Evolutionary conservation across 140 eudicot genomes (phyloP).

Genomic region (Erigeron philadelphicus): DNA sequence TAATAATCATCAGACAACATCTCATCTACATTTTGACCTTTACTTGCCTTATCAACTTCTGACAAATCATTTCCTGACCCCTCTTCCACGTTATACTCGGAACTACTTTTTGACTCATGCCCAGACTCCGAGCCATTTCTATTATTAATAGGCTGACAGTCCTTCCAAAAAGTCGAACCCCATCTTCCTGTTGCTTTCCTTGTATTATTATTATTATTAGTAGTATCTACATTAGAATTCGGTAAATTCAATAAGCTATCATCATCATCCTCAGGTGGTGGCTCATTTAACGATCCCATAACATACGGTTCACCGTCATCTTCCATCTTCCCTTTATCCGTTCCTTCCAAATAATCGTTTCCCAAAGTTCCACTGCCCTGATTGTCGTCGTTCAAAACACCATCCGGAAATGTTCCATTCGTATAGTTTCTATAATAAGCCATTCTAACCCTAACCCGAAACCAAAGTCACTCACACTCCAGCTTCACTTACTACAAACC

Average conservation of each 20-base stretch:
- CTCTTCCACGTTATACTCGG: conserved; percentile 54
- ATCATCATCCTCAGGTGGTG: conserved; percentile 29
- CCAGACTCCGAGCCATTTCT: conserved; percentile 54
- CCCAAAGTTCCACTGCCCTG: conserved; percentile 24
- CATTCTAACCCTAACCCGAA: conserved; percentile 39
- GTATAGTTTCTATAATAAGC: conserved; percentile 62
- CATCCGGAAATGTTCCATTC: conserved; percentile 46
- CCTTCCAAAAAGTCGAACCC: conserved; percentile 90
- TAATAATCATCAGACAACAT: conserved; percentile 97
- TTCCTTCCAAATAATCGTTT: conserved; percentile 31
- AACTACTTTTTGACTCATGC: conserved; percentile 76
- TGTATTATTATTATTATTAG: conserved; percentile 31
- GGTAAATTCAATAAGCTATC: conserved; percentile 36
- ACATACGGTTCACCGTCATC: conserved; percentile 28
- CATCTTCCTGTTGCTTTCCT: conserved; percentile 46
- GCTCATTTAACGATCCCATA: conserved; percentile 21
- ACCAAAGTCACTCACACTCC: conserved; percentile 4
- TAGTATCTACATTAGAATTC: conserved; percentile 25
- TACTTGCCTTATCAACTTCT: conserved; percentile 41
- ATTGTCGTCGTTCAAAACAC: conserved; percentile 46
- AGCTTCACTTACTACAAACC: conserved; percentile 10
- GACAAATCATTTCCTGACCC: conserved; percentile 47
- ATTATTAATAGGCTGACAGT: conserved; percentile 52
- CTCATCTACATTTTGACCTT: conserved; percentile 59
- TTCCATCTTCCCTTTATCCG: conserved; percentile 41